Base-by-base conservation (phyloP, 2,329 filamentous ascomycete species). In the Ascochyta clinopodiicola region DNA sequence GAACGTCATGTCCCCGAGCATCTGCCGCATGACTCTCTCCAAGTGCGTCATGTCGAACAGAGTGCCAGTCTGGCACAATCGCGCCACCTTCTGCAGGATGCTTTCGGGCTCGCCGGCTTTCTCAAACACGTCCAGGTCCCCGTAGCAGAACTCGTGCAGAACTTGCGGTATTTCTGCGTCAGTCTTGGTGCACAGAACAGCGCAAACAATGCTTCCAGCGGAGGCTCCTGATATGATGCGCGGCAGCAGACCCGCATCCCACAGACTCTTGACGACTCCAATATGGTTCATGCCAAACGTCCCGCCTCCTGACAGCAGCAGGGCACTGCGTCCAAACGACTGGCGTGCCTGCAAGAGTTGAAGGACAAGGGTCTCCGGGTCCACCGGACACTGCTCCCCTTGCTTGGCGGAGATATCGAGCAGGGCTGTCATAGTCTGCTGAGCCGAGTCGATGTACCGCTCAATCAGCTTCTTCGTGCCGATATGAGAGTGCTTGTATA, bases 251-350 rank as follows among this genome's bases (percentile, higher is more conserved):
- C 85, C 84, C 3, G 85, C 82, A 68, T 95, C 87, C 73, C 88
- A 92, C 2, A 96, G 81, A 4, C 88, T 84, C 74, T 96, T 96
- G 50, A 96, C 79, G 2, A 96, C 92, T 1, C 92, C 92, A 50
- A 96, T 89, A 72, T 96, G 92, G 56, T 90, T 90, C 90, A 96
- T 96, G 36, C 92, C 92, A 76, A 96, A 92, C 0, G 92, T 95
- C 1, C 89, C 92, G 2, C 92, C 92, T 7, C 92, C 92, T 4
- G 92, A 96, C 9, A 96, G 80, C 9, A 96, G 80, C 45, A 96
- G 78, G 0, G 91, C 92, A 60, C 88, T 95, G 59, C 92, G 84
- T n/a, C 92, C 92, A 69, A 92, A 96, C 32, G 90, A 89, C 69
- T 93, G 90, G 35, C 91, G 85, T 1, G 90, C 85, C 51, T 86